phyloP scores from a whole-genome alignment of 2,329 filamentous ascomycete genomes.

The Fusarium napiforme region DNA sequence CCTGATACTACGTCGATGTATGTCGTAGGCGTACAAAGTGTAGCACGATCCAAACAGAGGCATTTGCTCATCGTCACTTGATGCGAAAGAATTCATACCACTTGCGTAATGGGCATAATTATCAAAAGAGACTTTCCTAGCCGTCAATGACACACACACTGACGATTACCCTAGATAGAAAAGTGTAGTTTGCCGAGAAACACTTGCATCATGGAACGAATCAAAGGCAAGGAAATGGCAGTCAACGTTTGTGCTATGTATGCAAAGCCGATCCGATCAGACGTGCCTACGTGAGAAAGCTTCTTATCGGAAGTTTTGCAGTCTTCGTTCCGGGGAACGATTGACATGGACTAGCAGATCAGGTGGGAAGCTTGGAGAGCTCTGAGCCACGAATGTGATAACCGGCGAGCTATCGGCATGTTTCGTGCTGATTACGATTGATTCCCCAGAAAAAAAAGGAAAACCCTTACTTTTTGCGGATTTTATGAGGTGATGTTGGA shows the following conservation, averaged over 20 bases:
- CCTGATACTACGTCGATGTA: slow-evolving; percentile 17
- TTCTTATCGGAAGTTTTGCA: not conserved
- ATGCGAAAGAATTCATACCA: slow-evolving; percentile 4
- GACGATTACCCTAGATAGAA: slow-evolving; percentile 29
- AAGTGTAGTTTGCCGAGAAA: not conserved
- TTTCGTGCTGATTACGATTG: slow-evolving; percentile 5
- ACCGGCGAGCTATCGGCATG: not conserved
- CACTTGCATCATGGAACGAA: slow-evolving; percentile 25
- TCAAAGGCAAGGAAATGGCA: not conserved
- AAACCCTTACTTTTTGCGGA: not conserved
- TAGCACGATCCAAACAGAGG: slow-evolving; percentile 2
- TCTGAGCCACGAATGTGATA: not conserved
- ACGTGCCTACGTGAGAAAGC: not conserved
- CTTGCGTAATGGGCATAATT: slow-evolving; percentile 27
- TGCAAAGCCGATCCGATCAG: slow-evolving; percentile 27
- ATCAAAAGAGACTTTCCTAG: slow-evolving; percentile 16
- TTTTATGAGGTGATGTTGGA: slow-evolving; percentile 32
- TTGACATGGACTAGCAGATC: slow-evolving; percentile 8
- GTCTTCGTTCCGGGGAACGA: not conserved
- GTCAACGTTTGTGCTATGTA: slow-evolving; percentile 24
- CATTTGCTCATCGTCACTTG: slow-evolving; percentile 16
- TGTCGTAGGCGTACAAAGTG: not conserved
- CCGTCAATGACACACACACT: slow-evolving; percentile 11
- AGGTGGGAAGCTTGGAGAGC: slow-evolving; percentile 8
- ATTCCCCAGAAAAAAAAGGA: slow-evolving; percentile 11